Evolutionary conservation across 2,329 filamentous ascomycete species (phyloP), one percentile per base, ranked within the genome.

Genomic region (Sphaerulina populicola): DNA sequence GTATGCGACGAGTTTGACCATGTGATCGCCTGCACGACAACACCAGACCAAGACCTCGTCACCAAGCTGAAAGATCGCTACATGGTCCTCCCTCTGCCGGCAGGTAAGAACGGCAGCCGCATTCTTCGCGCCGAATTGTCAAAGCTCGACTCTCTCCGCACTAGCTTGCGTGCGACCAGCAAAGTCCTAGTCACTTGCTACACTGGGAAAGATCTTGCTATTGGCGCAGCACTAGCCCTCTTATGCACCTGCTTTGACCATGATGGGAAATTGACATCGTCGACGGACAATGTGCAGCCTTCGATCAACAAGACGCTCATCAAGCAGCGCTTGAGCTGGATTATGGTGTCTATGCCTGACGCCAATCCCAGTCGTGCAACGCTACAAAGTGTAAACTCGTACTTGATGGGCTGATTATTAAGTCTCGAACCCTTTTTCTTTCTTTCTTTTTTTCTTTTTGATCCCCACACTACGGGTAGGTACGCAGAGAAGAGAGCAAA

Each of bases 341-440:
- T 97, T 60, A 87, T 91, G 68, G 84, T 82, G 4, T 80, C 80
- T 0, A 83, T 85, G 64, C 85, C 89, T 0, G 82, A 85, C 59
- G 85, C 84, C 2, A 94, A 94, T 64, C 90, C 91, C 0, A 90
- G 83, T 56, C 77, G 93, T 33, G 78, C 86, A 18, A 96, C 90
- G 0, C 71, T 97, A 35, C 90, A 96, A 69, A 91, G 88, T 59
- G 85, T 97, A 4, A 96, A 97, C 68, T 86, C 86, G 49, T 94
- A 88, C 62, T 71, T 97, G 46, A 91, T 97, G 81, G 66, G 63
- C 48, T 60, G 21, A 31, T 5, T 4, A 7, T 3, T 27, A 7
- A 27, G 6, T 7, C 5, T 27, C 23, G 1, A 35, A 35, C 4
- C n/a, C n/a, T n/a, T n/a, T n/a, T n/a, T n/a, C n/a, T n/a, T n/a